These are phyloP conservation scores for Aspergillus sp. DNA, from an alignment of 2,329 filamentous ascomycete species.

Conservation along the genomic window DNA sequence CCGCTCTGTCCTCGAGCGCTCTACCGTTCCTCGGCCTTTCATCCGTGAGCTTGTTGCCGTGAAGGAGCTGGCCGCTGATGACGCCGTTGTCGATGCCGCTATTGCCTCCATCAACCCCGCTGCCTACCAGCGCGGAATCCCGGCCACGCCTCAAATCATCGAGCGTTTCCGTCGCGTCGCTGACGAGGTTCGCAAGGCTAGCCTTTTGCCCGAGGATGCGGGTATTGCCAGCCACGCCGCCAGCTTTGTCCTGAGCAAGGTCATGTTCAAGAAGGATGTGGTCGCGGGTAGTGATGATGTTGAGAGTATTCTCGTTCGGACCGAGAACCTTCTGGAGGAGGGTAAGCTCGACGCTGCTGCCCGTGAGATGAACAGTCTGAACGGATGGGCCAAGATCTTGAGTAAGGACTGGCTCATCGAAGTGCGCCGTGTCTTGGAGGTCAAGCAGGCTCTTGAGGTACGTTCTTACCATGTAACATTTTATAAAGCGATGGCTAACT, in stretches of 20 bases:
- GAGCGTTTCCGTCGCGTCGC: constrained; percentile 95
- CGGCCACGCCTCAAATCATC: constrained; percentile 79
- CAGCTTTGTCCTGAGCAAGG: constrained; percentile 83
- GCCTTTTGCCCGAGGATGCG: constrained; percentile 86
- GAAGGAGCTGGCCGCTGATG: constrained; percentile 83
- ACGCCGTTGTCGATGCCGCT: constrained; percentile 84
- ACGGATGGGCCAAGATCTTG: constrained; percentile 93
- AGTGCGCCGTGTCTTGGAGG: constrained; percentile 88
- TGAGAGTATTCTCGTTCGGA: constrained; percentile 86
- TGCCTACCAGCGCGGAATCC: constrained; percentile 89
- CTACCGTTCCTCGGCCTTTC: constrained; percentile 76
- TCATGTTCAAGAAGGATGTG: constrained; percentile 93
- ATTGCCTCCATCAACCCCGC: constrained; percentile 94
- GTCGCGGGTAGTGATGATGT: constrained; percentile 83
- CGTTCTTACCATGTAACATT: constrained; percentile 40
- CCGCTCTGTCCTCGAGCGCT: constrained; percentile 74
- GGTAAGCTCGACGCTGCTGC: constrained; percentile 89
- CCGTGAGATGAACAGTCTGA: constrained; percentile 88
- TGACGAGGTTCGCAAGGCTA: constrained; percentile 88
- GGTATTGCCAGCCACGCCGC: constrained; percentile 93
- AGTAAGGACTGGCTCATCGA: constrained; percentile 92
- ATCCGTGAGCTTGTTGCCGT: constrained; percentile 89
- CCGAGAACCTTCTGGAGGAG: constrained; percentile 88
- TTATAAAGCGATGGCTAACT: constrained; percentile 16
- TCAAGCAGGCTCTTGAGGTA: constrained; percentile 93